Evolutionary conservation across 495 filamentous ascomycete species (phyloP).

Genomic region (Hypoxylon fragiforme): DNA sequence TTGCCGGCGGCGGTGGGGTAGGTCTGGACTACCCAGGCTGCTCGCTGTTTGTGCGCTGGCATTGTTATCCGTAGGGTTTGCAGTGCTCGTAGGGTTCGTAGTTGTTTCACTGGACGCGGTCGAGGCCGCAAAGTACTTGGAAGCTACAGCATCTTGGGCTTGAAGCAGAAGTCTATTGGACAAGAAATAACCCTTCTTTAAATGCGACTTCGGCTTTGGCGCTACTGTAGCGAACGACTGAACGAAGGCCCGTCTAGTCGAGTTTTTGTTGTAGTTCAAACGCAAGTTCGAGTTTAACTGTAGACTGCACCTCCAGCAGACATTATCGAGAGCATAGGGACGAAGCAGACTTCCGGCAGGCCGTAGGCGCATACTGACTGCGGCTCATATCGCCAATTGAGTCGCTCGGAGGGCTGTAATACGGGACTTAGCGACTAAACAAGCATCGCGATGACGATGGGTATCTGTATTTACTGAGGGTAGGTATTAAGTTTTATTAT

Average conservation of each 20-base stretch:
- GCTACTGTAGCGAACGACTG: constrained; percentile 13
- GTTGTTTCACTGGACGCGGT: background rate
- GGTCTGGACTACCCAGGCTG: constrained; percentile 25
- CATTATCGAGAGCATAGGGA: constrained; percentile 30
- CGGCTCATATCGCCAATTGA: constrained; percentile 34
- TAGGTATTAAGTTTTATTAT: too few relatives aligned
- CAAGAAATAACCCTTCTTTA: constrained; percentile 46
- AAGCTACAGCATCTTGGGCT: constrained; percentile 9
- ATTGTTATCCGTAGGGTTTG: background rate
- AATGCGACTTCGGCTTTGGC: constrained; percentile 15
- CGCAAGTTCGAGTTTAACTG: constrained; percentile 13
- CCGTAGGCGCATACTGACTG: constrained; percentile 41
- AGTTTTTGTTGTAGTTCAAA: too few relatives aligned
- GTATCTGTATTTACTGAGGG: too few relatives aligned
- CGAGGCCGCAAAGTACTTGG: constrained; percentile 16
- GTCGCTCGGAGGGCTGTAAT: constrained; percentile 2
- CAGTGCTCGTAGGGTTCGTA: background rate
- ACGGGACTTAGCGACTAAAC: constrained; percentile 9
- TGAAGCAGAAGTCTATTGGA: constrained; percentile 44
- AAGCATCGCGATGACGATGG: background rate
- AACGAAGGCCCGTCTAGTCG: constrained; percentile 5
- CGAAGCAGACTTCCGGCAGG: constrained; percentile 36
- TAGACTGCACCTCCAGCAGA: constrained; percentile 38
- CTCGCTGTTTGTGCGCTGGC: background rate
- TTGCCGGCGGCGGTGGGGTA: constrained; percentile 49